A percentile compares a stretch with the other conserved stretches of the same genome.
Evolutionary conservation across 2,329 filamentous ascomycete genomes (phyloP).

Genomic region (Elsinoe ampelina): DNA sequence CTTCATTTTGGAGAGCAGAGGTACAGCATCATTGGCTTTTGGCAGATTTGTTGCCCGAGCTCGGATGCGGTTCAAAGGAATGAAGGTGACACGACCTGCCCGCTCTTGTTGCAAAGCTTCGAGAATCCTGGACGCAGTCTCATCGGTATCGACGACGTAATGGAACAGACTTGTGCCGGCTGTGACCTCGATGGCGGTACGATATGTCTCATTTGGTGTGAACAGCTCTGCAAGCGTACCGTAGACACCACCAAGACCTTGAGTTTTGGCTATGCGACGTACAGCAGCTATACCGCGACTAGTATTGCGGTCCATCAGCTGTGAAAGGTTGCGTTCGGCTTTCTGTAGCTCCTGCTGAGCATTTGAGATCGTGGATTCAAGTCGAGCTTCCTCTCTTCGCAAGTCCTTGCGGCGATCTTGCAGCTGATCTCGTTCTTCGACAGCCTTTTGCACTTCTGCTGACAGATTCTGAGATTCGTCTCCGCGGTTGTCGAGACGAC

Average conservation of each 20-base stretch:
- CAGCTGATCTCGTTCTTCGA: constrained; percentile 67
- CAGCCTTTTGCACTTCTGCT: constrained; percentile 65
- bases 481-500: constrained; percentile 69
- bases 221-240: constrained; percentile 91
- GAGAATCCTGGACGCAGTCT: constrained; percentile 73
- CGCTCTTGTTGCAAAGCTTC: constrained; percentile 69
- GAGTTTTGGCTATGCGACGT: constrained; percentile 67
- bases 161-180: constrained; percentile 90
- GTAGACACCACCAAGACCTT: constrained; percentile 76
- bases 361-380: constrained; percentile 67
- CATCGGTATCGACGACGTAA: constrained; percentile 87
- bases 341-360: constrained; percentile 67
- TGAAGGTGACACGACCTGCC: constrained; percentile 84
- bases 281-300: constrained; percentile 80
- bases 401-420: constrained; percentile 81
- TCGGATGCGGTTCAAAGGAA: constrained; percentile 77
- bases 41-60: constrained; percentile 64
- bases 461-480: constrained; percentile 63
- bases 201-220: constrained; percentile 73
- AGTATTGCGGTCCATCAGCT: constrained; percentile 84
- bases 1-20: constrained; percentile 73
- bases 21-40: constrained; percentile 75
- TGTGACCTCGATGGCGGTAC: constrained; percentile 83
- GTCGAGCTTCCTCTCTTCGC: constrained; percentile 79
- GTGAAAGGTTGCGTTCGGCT: constrained; percentile 66